Evolutionary conservation across 495 filamentous ascomycete genomes (phyloP), one percentile per base, ranked within the genome.

Genomic region (Penicillium arizonense): DNA sequence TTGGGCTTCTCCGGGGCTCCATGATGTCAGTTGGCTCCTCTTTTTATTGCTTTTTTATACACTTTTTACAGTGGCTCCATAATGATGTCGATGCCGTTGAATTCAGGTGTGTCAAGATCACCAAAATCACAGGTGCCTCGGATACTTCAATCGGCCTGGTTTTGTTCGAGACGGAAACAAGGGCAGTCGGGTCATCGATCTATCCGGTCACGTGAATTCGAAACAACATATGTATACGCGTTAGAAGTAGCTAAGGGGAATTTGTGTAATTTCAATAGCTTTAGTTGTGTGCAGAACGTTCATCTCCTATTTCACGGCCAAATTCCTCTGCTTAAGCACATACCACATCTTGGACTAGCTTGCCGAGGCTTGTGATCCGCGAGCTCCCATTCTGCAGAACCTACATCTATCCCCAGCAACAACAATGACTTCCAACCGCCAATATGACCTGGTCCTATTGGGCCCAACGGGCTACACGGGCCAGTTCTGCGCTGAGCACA

Each of bases 401-500:
- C 48, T 50, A 23, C 53, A 50, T 20, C 54, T 51, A 14, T 36
- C 34, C 18, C 23, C n/a, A 28, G 7, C 38, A 48, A 36, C 40
- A 46, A 52, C 13, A 24, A 78, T 78, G 70, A 44, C 70, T 33
- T 61, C 65, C 23, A 61, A 67, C 62, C 83, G 84, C 47, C 76
- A 86, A 68, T 97, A 95, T 69, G 91, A 96, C 59, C 54, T 96
- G 44, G 77, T 96, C 14, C 74, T 97, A 28, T 82, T 93, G 32
- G 93, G 93, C 16, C 91, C 91, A 11, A 82, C 82, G 58, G 93
- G 93, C 18, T 96, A 96, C 70, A 97, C 93, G 0, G 93, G 93
- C 10, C 85, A 83, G 57, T 73, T 87, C 24, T 85, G 82, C 33
- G 87, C 86, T 37, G 85, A 96, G 65, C 80, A 94, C 64, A 89